These are phyloP conservation scores for Stagonosporopsis cucurbitacearum DNA, from an alignment of 2,329 filamentous ascomycete genomes.

Conservation along the genomic window DNA sequence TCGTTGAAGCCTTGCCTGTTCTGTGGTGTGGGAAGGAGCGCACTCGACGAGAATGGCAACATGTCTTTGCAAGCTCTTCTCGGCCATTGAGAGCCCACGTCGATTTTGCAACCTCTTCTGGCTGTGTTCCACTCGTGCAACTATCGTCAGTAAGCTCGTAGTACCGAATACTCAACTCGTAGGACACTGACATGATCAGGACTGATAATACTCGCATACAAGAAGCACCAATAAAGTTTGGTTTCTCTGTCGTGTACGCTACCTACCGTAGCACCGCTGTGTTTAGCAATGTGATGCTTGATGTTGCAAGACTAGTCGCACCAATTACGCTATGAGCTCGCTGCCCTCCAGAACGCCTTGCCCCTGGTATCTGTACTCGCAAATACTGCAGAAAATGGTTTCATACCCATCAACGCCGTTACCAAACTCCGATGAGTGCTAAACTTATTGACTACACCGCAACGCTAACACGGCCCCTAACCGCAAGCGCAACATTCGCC, in stretches of 20 bases:
- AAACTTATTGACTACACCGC: constrained; percentile 18
- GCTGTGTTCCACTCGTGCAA: background rate
- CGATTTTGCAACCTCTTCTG: background rate
- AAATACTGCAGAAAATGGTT: constrained; percentile 1
- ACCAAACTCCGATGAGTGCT: background rate
- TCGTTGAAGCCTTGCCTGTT: background rate
- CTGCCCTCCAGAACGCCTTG: background rate
- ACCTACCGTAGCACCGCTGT: constrained; percentile 10
- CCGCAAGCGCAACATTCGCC: constrained; percentile 41
- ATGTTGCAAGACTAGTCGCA: constrained; percentile 8
- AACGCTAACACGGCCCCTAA: constrained; percentile 31
- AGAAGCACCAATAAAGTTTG: background rate
- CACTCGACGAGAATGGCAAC: background rate
- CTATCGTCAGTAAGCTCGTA: background rate
- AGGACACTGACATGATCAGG: background rate
- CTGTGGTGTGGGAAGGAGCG: background rate
- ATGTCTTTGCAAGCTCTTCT: background rate
- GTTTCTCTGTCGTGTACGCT: background rate
- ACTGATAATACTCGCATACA: constrained; percentile 1
- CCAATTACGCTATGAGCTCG: background rate
- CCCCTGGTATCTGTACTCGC: constrained; percentile 12
- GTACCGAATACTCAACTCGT: constrained; percentile 1
- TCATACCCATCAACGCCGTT: constrained; percentile 1
- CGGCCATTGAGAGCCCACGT: background rate
- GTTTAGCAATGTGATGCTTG: constrained; percentile 1